Conservation (phyloP, 1,284 basidiomycete genomes). For the Trichosporon coremiiforme region DNA sequence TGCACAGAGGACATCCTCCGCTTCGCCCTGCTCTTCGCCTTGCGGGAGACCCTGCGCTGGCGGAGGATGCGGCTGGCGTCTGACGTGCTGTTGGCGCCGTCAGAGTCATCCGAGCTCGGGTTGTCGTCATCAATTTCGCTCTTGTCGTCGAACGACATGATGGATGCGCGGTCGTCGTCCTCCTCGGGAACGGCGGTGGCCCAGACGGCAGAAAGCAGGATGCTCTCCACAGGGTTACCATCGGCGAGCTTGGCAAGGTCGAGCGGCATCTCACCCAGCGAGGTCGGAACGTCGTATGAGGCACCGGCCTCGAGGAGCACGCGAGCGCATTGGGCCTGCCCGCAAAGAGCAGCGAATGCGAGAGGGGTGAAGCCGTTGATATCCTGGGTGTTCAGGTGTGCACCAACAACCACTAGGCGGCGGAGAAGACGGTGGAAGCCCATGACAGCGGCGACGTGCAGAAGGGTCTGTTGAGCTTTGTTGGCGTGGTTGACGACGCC, state of each 20-base stretch:
- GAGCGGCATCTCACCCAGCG: constrained; percentile 73
- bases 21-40: constrained; percentile 32
- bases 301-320: constrained; percentile 78
- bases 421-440: constrained; percentile 72
- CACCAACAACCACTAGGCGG: constrained; percentile 72
- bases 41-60: constrained; percentile 22
- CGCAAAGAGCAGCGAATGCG: constrained; percentile 77
- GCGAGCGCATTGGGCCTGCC: constrained; percentile 67
- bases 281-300: constrained; percentile 72
- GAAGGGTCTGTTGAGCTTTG: constrained; percentile 70
- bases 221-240: constrained; percentile 57
- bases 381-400: constrained; percentile 82
- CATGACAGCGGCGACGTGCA: constrained; percentile 83
- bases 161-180: constrained; percentile 20
- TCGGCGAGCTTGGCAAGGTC: constrained; percentile 71
- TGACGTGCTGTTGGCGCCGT: constrained; percentile 32
- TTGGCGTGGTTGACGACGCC: constrained; percentile 68
- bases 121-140: constrained; percentile 55
- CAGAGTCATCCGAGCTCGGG: constrained; percentile 46
- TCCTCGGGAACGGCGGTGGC: constrained; percentile 32
- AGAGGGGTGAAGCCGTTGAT: constrained; percentile 87
- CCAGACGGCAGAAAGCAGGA: constrained; percentile 55
- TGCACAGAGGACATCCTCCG: constrained; percentile 21
- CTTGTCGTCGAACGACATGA: constrained; percentile 33
- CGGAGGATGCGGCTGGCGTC: constrained; percentile 27